Percentiles rank a stretch among this genome's conserved stretches.
Conservation (phyloP, 352 stramenopile genomes). For the Globisporangium recalcitrans region DNA sequence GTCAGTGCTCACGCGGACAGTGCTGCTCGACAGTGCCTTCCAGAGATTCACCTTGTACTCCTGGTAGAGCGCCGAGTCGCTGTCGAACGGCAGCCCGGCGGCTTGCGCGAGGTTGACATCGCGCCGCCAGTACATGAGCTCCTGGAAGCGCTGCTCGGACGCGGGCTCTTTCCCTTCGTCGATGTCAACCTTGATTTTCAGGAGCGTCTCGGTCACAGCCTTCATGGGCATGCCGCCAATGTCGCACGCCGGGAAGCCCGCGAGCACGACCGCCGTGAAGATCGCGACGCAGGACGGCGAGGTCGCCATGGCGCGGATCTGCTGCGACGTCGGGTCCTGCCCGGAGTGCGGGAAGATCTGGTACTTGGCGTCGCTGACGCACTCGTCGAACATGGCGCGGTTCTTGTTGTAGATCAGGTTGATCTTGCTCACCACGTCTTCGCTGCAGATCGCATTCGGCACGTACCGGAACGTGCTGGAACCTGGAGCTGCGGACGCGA, state of each 20-base stretch:
- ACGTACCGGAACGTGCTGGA: slow-evolving; percentile 45
- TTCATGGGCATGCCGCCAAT: slow-evolving; percentile 47
- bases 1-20: slow-evolving; percentile 31
- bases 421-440: slow-evolving; percentile 35
- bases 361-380: slow-evolving; percentile 44
- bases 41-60: slow-evolving; percentile 31
- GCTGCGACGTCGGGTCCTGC: slow-evolving; percentile 33
- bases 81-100: slow-evolving; percentile 37
- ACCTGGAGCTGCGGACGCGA: slow-evolving; percentile 31
- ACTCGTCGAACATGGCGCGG: slow-evolving; percentile 49
- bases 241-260: slow-evolving; percentile 44
- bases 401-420: slow-evolving; percentile 56
- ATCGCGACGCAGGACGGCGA: slow-evolving; percentile 46
- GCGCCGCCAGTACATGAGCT: slow-evolving; percentile 52
- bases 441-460: slow-evolving; percentile 31
- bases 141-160: slow-evolving; percentile 36
- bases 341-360: slow-evolving; percentile 60
- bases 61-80: slow-evolving; percentile 40
- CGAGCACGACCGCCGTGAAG: slow-evolving; percentile 47
- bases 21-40: slow-evolving; percentile 26
- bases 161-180: slow-evolving; percentile 20
- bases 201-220: slow-evolving; percentile 43
- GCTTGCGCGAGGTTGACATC: slow-evolving; percentile 40
- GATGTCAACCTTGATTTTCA: slow-evolving; percentile 53
- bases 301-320: slow-evolving; percentile 47